Evolutionary conservation across 2,329 filamentous ascomycete genomes (phyloP).

Genomic region (Alternaria brassicicola): DNA sequence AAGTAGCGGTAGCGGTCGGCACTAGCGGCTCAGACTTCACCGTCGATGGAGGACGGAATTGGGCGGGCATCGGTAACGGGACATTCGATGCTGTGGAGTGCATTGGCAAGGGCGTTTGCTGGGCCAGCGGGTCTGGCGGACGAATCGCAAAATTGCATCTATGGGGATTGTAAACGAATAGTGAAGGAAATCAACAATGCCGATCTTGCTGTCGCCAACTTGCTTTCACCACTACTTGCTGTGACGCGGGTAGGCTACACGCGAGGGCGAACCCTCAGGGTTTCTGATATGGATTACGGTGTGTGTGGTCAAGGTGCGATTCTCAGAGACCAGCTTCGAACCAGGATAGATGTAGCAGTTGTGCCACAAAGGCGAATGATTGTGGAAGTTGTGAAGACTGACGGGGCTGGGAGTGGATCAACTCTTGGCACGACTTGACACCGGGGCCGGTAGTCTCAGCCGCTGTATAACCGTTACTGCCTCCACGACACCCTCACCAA

Average conservation of each 20-base stretch:
- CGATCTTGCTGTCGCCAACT: not conserved
- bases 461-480: not conserved
- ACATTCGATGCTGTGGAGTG: conserved; percentile 40
- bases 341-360: not conserved
- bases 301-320: not conserved
- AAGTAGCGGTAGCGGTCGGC: conserved; percentile 33
- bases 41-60: conserved; percentile 34
- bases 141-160: conserved; percentile 25
- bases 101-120: conserved; percentile 23
- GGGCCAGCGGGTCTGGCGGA: conserved; percentile 36
- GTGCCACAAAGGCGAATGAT: not conserved
- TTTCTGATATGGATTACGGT: not conserved
- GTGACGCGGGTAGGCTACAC: not conserved
- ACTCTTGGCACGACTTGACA: not conserved
- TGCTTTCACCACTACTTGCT: not conserved
- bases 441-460: not conserved
- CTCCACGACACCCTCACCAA: not conserved
- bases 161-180: not conserved
- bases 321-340: not conserved
- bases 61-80: conserved; percentile 32
- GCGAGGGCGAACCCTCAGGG: not conserved
- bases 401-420: not conserved
- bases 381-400: not conserved
- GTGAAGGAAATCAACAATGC: not conserved
- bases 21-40: conserved; percentile 39